Evolutionary conservation across 768 basidiomycete genomes (phyloP).

Genomic region (Termitomyces sp.): DNA sequence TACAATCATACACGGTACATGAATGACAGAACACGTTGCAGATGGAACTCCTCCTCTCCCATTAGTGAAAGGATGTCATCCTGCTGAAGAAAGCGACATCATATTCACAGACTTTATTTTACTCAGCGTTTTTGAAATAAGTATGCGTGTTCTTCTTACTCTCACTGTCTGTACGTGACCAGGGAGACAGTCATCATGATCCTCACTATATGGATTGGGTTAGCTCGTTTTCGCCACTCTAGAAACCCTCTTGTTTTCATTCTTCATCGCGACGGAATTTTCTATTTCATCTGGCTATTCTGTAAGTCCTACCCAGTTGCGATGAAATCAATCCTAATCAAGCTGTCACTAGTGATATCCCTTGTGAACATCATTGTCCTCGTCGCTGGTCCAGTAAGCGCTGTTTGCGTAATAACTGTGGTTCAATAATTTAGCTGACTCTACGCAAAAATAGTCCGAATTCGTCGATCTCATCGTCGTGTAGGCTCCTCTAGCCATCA

Average conservation of each 20-base stretch:
- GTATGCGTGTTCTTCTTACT: background rate
- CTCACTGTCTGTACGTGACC: background rate
- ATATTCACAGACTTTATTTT: background rate
- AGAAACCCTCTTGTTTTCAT: background rate
- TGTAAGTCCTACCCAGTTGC: background rate
- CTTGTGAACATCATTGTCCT: background rate
- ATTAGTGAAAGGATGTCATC: constrained; percentile 10
- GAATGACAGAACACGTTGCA: background rate
- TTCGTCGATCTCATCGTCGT: background rate
- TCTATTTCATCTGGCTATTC: background rate
- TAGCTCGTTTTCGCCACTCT: background rate
- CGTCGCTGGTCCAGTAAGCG: background rate
- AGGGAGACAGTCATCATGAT: background rate
- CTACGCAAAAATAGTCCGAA: background rate
- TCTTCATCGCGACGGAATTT: background rate
- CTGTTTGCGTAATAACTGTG: no score
- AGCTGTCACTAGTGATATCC: background rate
- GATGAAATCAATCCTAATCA: background rate
- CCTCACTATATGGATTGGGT: background rate
- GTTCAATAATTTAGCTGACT: background rate
- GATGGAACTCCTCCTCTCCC: constrained; percentile 10
- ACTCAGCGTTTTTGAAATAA: background rate
- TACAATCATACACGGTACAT: background rate
- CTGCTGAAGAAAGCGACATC: constrained; percentile 3
- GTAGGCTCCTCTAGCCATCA: background rate